Evolutionary conservation across 2,329 filamentous ascomycete species (phyloP), one percentile per base, ranked within the genome.

Genomic region (Monilinia fructicola): DNA sequence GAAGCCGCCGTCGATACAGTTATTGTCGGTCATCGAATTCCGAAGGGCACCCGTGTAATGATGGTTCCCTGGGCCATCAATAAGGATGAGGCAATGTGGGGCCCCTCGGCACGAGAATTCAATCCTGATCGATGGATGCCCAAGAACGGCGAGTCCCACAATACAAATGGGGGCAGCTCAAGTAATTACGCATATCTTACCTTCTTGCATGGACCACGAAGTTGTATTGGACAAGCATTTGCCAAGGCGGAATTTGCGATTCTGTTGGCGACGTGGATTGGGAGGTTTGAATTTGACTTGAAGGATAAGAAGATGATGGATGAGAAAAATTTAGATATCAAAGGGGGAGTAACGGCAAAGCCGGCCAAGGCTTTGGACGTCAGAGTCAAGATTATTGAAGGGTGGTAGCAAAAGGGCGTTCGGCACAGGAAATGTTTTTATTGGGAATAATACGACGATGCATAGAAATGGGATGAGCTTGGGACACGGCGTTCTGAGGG

Each of bases 241-340:
- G 90, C 93, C 0, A 89, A 87, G 75, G 87, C 89, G 0, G 94
- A 97, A 81, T 91, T 97, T 78, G 92, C 91, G 11, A 94, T 90
- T 75, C 79, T 97, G 69, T 76, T 97, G 56, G 93, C 92, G 28
- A 84, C 86, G 11, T 87, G 90, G 83, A 84, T 94, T 4, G 92
- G 92, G 0, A 83, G 85, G 48, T 96, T 96, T 77, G 84, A 87
- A 74, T 87, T 89, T 75, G 79, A 79, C 71, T 74, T 88, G 64
- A 76, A 77, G 69, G 79, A 87, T 71, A 79, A 85, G 73, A 84
- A 87, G 68, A 84, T 88, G 75, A 78, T 87, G 75, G 88, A 90
- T 73, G 86, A 91, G 78, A 81, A 81, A 55, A 86, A 90, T 71
- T 76, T 94, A 56, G 78, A 84, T 56, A 86, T 96, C 69, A 87